A percentile compares a stretch with the other conserved stretches of the same genome.
phyloP scores from a whole-genome alignment of 1,139 yeast species.

The Geotrichum citri-aurantii region DNA sequence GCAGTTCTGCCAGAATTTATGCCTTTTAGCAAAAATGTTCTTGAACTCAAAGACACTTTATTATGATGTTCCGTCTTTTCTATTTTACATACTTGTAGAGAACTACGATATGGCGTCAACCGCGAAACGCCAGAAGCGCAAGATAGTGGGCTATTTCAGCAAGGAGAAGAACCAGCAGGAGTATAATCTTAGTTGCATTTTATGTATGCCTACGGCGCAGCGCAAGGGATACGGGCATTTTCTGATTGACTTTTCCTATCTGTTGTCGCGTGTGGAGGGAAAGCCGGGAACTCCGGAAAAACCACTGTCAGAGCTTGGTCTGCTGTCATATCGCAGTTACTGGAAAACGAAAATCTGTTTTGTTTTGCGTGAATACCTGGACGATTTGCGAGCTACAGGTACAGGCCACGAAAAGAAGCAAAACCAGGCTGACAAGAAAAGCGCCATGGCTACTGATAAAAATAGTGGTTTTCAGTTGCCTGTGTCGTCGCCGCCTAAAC shows the following conservation, averaged over 20 bases:
- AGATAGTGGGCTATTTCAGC: slow-evolving; percentile 85
- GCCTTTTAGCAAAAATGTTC: slow-evolving; percentile 82
- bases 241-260: slow-evolving; percentile 82
- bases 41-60: slow-evolving; percentile 86
- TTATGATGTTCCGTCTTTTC: slow-evolving; percentile 92
- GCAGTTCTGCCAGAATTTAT: slow-evolving; percentile 79
- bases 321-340: slow-evolving; percentile 77
- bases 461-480: neutral
- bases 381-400: slow-evolving; percentile 22
- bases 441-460: neutral
- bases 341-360: slow-evolving; percentile 70
- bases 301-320: slow-evolving; percentile 82
- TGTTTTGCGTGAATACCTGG: slow-evolving; percentile 34
- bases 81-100: slow-evolving; percentile 79
- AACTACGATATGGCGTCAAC: slow-evolving; percentile 40
- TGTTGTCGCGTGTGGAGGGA: slow-evolving; percentile 66
- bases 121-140: neutral
- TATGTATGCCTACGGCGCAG: slow-evolving; percentile 84
- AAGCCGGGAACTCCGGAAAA: slow-evolving; percentile 92
- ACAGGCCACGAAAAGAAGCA: slow-evolving; percentile 10
- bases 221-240: slow-evolving; percentile 85
- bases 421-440: neutral
- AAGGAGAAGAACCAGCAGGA: slow-evolving; percentile 63
- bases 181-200: slow-evolving; percentile 83
- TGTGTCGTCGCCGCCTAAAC: neutral